Evolutionary conservation across 2,329 filamentous ascomycete species (phyloP), one percentile per base, ranked within the genome.

Genomic region (Colletotrichum sansevieriae): DNA sequence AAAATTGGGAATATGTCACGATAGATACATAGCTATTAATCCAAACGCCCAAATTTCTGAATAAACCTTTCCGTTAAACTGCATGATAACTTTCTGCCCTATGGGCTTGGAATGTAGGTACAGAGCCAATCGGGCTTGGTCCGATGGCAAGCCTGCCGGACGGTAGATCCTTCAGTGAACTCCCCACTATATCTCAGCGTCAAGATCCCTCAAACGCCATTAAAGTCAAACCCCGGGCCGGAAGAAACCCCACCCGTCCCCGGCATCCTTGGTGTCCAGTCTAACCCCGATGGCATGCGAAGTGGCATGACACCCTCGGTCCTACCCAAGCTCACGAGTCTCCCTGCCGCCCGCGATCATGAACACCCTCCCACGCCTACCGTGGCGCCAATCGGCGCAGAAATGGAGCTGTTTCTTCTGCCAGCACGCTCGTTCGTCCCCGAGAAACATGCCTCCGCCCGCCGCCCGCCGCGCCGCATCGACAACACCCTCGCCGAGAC

Each of bases 361-460:
- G 83, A 83, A 82, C 73, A 72, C 71, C 65, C 73, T 81, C 54
- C 75, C 79, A 46, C 79, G 78, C 70, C 72, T 80, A 61, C 74
- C 75, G 70, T 79, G 77, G 75, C 76, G 76, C 65, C 74, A 77
- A 20, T 60, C 75, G 29, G 75, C 76, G 13, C 72, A 65, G 55
- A 65, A 73, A 71, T 80, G 80, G 80, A 72, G 75, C 13, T 82
- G 80, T 71, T 78, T 76, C 63, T 78, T 80, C 70, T 82, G 80
- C 73, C 78, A 76, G 58, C 74, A 77, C 44, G 72, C 78, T 41
- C 77, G 75, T 11, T 77, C 76, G 2, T 76, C 73, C 57, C 62
- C 71, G 35, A 75, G 71, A 33, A 74, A 64, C 44, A 64, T 68
- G 44, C 44, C 64, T 20, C 29, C 61, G 13, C 44, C 22, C 18